Base-by-base conservation (phyloP, 192 early-diverging fungal genomes). In the Borealophlyctis nickersoniae region DNA sequence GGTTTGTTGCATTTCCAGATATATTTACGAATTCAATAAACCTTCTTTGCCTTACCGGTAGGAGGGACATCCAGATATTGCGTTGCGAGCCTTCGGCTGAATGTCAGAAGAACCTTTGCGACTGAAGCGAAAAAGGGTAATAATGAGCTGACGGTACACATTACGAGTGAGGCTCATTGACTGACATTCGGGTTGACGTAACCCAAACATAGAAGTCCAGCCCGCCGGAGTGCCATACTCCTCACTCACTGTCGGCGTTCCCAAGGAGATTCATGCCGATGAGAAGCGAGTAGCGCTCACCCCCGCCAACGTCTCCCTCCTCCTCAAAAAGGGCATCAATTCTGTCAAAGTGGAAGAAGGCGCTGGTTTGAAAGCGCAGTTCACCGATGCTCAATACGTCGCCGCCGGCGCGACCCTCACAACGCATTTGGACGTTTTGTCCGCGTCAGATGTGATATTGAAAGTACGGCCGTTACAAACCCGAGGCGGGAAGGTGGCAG, bases 201-300 rank as follows among this genome's bases (percentile, higher is more conserved):
- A n/a, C n/a, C n/a, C n/a, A n/a, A n/a, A n/a, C n/a, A n/a, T n/a
- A n/a, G n/a, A n/a, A n/a, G n/a, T n/a, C n/a, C n/a, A n/a, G n/a
- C n/a, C n/a, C n/a, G n/a, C n/a, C n/a, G n/a, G n/a, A n/a, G n/a
- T n/a, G n/a, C n/a, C n/a, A n/a, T n/a, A n/a, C 35, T 59, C 58
- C 5, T 4, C 19, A 9, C 60, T 65, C 60, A 39, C 56, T 7
- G 63, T 74, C 52, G 72, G 68, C 36, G 63, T 73, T 3, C 62
- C 63, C 9, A 56, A 55, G 36, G 72, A 74, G 57, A 34, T 61
- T 14, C 63, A 57, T 33, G 26, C 56, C 14, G 32, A 27, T 28
- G 72, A 74, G 48, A 58, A 29, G 30, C 35, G 72, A 7, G 72
- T 74, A 16, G 54, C 72, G 28, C 48, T 74, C n/a, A 73, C 72